A percentile compares a stretch with the other conserved stretches of the same genome.
phyloP scores from a whole-genome alignment of 805 yeast species.

The Candida ulmi region DNA sequence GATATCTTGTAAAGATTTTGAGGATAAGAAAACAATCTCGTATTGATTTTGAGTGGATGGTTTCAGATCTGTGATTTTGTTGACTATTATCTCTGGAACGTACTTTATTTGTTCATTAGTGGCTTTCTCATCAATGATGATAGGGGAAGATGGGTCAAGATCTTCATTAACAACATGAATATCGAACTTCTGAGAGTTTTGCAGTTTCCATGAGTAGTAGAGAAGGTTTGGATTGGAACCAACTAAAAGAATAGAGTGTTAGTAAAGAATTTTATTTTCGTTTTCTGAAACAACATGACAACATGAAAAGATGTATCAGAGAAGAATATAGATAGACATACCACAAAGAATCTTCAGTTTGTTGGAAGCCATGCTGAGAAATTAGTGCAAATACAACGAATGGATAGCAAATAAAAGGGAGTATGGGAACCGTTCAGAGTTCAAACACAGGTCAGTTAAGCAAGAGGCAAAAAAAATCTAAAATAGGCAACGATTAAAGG shows the following conservation, averaged over 20 bases:
- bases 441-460: no score
- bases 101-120: constrained; percentile 27
- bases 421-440: no score
- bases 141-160: constrained; percentile 1
- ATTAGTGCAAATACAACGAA: neutral
- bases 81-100: constrained; percentile 10
- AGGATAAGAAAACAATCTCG: constrained; percentile 43
- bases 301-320: no score
- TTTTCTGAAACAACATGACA: no score
- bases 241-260: constrained; percentile 11
- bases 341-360: neutral
- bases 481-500: no score
- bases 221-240: constrained; percentile 55
- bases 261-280: no score
- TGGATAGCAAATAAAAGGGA: no score
- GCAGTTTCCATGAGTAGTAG: constrained; percentile 55
- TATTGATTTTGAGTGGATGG: constrained; percentile 16
- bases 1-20: constrained; percentile 46
- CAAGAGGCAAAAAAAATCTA: no score
- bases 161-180: constrained; percentile 36
- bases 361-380: neutral
- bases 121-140: constrained; percentile 20
- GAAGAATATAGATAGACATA: no score
- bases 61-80: constrained; percentile 8
- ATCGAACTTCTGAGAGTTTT: constrained; percentile 36